Percentiles rank a stretch among this genome's conserved stretches.
Conservation (phyloP, 805 yeast species). For the Yarrowia sp. region DNA sequence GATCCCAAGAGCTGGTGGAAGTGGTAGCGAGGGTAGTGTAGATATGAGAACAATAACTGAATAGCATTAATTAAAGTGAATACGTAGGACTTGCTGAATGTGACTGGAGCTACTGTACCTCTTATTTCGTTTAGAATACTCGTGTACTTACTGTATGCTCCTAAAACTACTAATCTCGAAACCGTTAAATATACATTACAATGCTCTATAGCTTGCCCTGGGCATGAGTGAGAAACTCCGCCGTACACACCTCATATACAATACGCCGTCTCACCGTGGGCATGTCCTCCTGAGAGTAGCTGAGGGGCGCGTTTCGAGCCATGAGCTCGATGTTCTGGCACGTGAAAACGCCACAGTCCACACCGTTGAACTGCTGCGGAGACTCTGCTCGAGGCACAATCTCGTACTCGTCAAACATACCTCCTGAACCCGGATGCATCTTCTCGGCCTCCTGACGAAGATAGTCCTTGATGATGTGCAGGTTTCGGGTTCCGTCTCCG, state of each 20-base stretch:
- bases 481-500: constrained; percentile 51
- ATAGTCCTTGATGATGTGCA: constrained; percentile 63
- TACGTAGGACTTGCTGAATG: too few species aligned
- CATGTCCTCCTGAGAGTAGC: constrained; percentile 75
- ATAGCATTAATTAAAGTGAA: not conserved
- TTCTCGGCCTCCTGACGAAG: constrained; percentile 71
- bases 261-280: constrained; percentile 66
- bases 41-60: not conserved
- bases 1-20: constrained; percentile 20
- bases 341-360: constrained; percentile 93
- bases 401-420: constrained; percentile 47
- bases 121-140: not conserved
- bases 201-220: not conserved
- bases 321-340: constrained; percentile 76
- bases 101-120: too few species aligned
- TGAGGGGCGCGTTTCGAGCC: constrained; percentile 58
- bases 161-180: not conserved
- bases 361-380: constrained; percentile 90
- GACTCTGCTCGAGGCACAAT: constrained; percentile 52
- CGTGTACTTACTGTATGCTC: not conserved
- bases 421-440: constrained; percentile 52
- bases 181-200: constrained; percentile 10
- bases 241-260: constrained; percentile 59
- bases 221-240: constrained; percentile 20
- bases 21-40: not conserved